phyloP scores from a whole-genome alignment of 1,284 basidiomycete species.

The Ceratobasidium sp. region DNA sequence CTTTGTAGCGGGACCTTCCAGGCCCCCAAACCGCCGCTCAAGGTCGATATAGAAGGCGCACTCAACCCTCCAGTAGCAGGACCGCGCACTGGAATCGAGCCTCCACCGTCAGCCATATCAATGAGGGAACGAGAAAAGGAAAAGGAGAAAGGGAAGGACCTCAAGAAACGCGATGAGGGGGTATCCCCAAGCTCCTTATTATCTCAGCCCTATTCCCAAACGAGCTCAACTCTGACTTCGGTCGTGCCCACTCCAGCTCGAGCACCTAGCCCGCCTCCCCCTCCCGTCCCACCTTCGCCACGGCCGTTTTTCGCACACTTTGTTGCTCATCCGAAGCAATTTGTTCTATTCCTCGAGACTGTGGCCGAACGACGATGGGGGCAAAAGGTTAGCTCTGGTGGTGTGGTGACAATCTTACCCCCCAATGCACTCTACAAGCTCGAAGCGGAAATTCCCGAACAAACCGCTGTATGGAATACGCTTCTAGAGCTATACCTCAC shows the following conservation, averaged over 20 bases:
- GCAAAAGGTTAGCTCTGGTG: slow-evolving; percentile 71
- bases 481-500: slow-evolving; percentile 91
- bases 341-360: slow-evolving; percentile 90
- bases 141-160: slow-evolving; percentile 20
- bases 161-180: slow-evolving; percentile 26
- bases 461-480: slow-evolving; percentile 95
- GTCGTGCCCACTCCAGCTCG: slow-evolving; percentile 54
- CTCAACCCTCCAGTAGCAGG: slow-evolving; percentile 57
- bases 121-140: slow-evolving; percentile 32
- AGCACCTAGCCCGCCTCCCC: slow-evolving; percentile 55
- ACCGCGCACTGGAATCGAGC: slow-evolving; percentile 25
- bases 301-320: slow-evolving; percentile 94
- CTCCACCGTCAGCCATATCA: slow-evolving; percentile 2
- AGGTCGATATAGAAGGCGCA: slow-evolving; percentile 66
- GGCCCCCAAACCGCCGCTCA: slow-evolving; percentile 62
- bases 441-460: slow-evolving; percentile 62
- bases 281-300: slow-evolving; percentile 73
- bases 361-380: slow-evolving; percentile 87
- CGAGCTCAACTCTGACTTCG: slow-evolving; percentile 26
- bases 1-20: slow-evolving; percentile 79
- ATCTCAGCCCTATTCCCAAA: slow-evolving; percentile 16
- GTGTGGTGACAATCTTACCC: slow-evolving; percentile 27
- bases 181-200: slow-evolving; percentile 18
- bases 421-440: slow-evolving; percentile 5
- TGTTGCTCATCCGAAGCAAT: slow-evolving; percentile 87